Evolutionary conservation across 2,329 filamentous ascomycete species (phyloP).

Genomic region (Beauveria sp.): DNA sequence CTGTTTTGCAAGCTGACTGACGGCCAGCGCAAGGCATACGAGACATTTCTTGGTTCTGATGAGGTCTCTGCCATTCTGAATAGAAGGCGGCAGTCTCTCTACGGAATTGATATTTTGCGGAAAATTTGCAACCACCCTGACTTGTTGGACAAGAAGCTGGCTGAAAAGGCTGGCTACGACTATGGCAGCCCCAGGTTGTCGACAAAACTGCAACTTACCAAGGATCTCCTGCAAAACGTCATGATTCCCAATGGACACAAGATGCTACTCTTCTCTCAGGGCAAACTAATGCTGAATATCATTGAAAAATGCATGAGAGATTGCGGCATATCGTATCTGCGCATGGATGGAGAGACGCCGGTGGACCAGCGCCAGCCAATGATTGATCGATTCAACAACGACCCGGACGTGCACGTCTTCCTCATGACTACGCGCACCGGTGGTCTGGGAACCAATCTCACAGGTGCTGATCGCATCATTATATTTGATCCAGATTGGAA

Average conservation of each 20-base stretch:
- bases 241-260: slow-evolving; percentile 92
- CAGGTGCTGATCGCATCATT: slow-evolving; percentile 90
- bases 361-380: slow-evolving; percentile 83
- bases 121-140: slow-evolving; percentile 99
- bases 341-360: slow-evolving; percentile 90
- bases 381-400: slow-evolving; percentile 87
- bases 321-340: slow-evolving; percentile 64
- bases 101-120: slow-evolving; percentile 82
- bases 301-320: slow-evolving; percentile 74
- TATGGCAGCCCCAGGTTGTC: slow-evolving; percentile 77
- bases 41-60: slow-evolving; percentile 70
- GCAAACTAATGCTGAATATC: slow-evolving; percentile 92
- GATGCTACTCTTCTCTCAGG: slow-evolving; percentile 85
- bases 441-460: slow-evolving; percentile 87
- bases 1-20: slow-evolving; percentile 86
- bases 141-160: slow-evolving; percentile 57
- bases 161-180: slow-evolving; percentile 54
- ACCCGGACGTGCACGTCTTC: slow-evolving; percentile 75
- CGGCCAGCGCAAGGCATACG: slow-evolving; percentile 71
- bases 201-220: slow-evolving; percentile 93
- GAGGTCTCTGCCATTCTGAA: slow-evolving; percentile 79
- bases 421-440: slow-evolving; percentile 93
- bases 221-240: slow-evolving; percentile 68
- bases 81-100: slow-evolving; percentile 70
- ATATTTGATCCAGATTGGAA: slow-evolving; percentile 99